phyloP scores from a whole-genome alignment of 176 grass and related monocot species.

The Sorghum bicolor region DNA sequence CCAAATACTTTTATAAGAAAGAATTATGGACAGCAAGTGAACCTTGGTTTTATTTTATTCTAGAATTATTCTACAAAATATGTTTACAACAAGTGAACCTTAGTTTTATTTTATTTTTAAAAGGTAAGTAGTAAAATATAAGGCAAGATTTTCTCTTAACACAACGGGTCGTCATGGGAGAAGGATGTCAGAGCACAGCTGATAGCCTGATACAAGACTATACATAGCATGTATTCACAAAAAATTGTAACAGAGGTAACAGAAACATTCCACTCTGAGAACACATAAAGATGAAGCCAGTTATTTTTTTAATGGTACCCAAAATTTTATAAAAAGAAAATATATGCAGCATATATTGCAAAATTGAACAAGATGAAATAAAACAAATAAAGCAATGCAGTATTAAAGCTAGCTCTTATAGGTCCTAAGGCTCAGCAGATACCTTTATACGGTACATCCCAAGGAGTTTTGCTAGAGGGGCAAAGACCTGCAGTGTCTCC shows the following conservation, averaged over 20 bases:
- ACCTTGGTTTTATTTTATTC: neutral
- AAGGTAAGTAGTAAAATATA: neutral
- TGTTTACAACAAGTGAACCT: neutral
- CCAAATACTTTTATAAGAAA: neutral
- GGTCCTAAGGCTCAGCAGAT: conserved; percentile 8
- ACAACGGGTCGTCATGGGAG: neutral
- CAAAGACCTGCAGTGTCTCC: conserved; percentile 95
- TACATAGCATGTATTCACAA: neutral
- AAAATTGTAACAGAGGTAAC: conserved; percentile 9
- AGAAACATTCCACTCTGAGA: neutral
- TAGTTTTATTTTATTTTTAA: neutral
- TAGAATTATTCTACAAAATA: neutral
- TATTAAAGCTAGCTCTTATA: conserved; percentile 1
- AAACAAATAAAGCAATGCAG: conserved; percentile 11
- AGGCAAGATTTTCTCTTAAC: neutral
- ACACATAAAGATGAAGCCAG: conserved; percentile 8
- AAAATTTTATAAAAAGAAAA: conserved; percentile 2
- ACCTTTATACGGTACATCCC: conserved; percentile 99
- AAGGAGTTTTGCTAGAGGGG: conserved; percentile 94
- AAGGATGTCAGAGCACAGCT: neutral
- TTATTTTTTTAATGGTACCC: neutral
- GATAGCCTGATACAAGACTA: neutral
- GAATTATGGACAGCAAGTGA: neutral
- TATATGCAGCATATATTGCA: neutral
- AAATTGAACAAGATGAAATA: neutral